These are phyloP conservation scores for Metschnikowia drakensbergensis DNA, from an alignment of 805 yeast genomes.

Conservation along the genomic window DNA sequence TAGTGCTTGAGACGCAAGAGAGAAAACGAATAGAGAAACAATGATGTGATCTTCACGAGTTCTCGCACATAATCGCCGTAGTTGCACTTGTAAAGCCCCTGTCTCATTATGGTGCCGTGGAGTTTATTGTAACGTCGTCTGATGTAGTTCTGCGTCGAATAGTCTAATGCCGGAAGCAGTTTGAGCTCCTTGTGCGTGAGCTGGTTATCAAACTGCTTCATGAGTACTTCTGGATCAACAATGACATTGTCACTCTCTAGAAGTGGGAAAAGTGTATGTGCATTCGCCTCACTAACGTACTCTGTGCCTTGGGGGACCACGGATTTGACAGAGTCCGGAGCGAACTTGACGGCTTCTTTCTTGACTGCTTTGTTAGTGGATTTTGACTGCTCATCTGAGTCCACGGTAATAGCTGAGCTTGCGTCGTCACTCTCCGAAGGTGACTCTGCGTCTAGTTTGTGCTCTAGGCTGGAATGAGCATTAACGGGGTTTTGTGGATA, in stretches of 20 bases:
- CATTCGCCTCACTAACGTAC: slow-evolving; percentile 34
- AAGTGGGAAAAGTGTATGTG: slow-evolving; percentile 33
- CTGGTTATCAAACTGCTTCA: slow-evolving; percentile 55
- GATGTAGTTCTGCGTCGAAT: slow-evolving; percentile 57
- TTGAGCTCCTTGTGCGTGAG: slow-evolving; percentile 54
- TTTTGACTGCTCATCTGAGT: slow-evolving; percentile 12
- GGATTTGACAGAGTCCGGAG: slow-evolving; percentile 43
- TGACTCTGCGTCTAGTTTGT: slow-evolving; percentile 9
- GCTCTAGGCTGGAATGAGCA: slow-evolving; percentile 1
- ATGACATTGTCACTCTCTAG: slow-evolving; percentile 22
- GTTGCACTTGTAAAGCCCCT: slow-evolving; percentile 67
- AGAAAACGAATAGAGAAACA: slow-evolving; percentile 48
- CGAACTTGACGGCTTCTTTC: slow-evolving; percentile 31
- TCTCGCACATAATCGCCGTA: slow-evolving; percentile 75
- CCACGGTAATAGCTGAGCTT: slow-evolving; percentile 13
- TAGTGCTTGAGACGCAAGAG: slow-evolving; percentile 47
- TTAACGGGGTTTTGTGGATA: slow-evolving; percentile 14
- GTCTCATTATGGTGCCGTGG: slow-evolving; percentile 50
- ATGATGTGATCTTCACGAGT: slow-evolving; percentile 50
- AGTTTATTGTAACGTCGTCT: slow-evolving; percentile 56
- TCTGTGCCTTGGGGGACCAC: slow-evolving; percentile 48
- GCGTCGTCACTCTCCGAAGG: slow-evolving; percentile 7
- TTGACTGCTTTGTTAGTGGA: not conserved
- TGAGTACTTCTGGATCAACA: slow-evolving; percentile 52
- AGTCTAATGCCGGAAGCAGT: slow-evolving; percentile 61